Conservation (phyloP, 2,329 filamentous ascomycete genomes). For the Fusarium oxysporum region DNA sequence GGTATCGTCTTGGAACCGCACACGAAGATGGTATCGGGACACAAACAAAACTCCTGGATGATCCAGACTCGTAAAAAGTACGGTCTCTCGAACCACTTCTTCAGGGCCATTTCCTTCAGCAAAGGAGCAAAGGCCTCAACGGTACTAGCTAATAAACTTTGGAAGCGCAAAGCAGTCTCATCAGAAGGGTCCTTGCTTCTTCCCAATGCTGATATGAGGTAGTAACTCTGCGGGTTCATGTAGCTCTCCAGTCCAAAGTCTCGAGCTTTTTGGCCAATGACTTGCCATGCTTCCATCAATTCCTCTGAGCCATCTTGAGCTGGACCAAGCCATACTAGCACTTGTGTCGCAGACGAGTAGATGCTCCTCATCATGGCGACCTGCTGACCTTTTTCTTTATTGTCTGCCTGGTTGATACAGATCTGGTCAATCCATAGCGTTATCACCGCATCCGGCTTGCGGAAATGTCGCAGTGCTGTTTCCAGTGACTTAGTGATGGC, state of each 20-base stretch:
- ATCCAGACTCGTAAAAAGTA: slow-evolving; percentile 10
- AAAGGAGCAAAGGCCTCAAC: not conserved
- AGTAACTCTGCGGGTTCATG: not conserved
- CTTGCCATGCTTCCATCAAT: not conserved
- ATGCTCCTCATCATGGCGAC: not conserved
- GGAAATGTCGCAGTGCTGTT: not conserved
- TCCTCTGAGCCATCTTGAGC: not conserved
- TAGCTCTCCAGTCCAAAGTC: not conserved
- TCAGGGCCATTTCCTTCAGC: fast-evolving
- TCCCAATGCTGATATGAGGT: not conserved
- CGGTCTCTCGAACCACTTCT: not conserved
- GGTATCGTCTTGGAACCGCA: not conserved
- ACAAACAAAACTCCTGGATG: not conserved
- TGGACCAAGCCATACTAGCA: not conserved
- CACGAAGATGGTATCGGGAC: not conserved
- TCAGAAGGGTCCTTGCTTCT: not conserved
- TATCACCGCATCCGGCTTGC: fast-evolving
- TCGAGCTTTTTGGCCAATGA: not conserved
- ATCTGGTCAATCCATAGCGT: not conserved
- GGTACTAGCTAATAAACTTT: fast-evolving
- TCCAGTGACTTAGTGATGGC: not conserved
- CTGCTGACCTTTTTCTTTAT: not conserved
- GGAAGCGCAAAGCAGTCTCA: not conserved
- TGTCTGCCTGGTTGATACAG: not conserved
- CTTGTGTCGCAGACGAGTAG: not conserved